Base-by-base conservation (phyloP, 352 stramenopile genomes). In the Globisporangium spinosum region DNA sequence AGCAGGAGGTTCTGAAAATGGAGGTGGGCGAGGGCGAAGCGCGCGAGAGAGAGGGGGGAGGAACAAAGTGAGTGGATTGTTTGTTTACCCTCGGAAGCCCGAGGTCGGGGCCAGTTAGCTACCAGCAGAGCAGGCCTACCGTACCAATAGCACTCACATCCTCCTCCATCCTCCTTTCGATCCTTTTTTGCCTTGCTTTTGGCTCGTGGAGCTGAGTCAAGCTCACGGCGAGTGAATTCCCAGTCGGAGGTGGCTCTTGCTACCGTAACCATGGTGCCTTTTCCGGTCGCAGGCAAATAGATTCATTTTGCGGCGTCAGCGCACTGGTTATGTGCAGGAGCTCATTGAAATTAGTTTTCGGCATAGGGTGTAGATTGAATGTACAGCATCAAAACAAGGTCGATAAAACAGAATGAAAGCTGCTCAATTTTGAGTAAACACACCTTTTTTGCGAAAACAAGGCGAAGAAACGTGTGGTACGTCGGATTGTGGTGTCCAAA, bases 1-100 rank as follows among this genome's bases (percentile, higher is more conserved):
- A 58, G 23, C 23, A n/a, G 53, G 53, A 58, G 25, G 53, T 58
- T 58, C 53, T 58, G 25, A 58, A 58, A 58, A 58, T 58, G 53
- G 53, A 58, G 53, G 25, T 58, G 23, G 25, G 40, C 40, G 40
- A 49, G 17, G 40, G 15, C 13, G 6, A n/a, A 49, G 40, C 0
- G 40, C 13, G 15, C 4, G 40, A 8, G 40, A n/a, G 40, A 47
- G 40, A 49, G 40, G 15, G 40, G 38, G 40, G 40, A 47, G 5
- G 15, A 49, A 22, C 40, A 8, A n/a, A 49, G 15, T 17, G 35
- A 43, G 35, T 43, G 40, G 40, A 22, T 49, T 49, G 40, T 9
- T 20, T 49, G 5, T 47, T 43, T 47, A 20, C 5, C 38, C 13
- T 15, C 38, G 5, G 12, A 15, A 6, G 1, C 38, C 13, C 38